Base-by-base conservation (phyloP, 441 rosid species). In the Eruca vesicaria region DNA sequence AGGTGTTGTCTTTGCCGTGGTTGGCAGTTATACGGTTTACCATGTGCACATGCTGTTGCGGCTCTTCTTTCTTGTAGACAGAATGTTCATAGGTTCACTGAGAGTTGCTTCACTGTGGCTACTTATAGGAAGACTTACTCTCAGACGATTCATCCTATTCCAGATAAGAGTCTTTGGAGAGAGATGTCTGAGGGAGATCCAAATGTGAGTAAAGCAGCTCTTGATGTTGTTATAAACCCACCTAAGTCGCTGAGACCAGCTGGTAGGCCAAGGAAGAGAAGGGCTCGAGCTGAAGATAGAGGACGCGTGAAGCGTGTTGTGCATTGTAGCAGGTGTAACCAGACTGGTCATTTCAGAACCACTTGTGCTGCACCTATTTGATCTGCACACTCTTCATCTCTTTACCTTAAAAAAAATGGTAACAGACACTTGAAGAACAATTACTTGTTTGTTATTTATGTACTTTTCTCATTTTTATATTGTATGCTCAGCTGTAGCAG, bases 241-340 rank as follows among this genome's bases (percentile, higher is more conserved):
- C 98, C 99, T 16, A 95, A 95, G 78, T 92, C 97, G 41, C 86
- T 91, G 71, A 84, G 96, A 67, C 97, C 99, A 1, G 94, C 99
- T 10, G 99, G 99, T 74, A 84, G 98, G 67, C 99, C 94, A 12
- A 84, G 98, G 75, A 95, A 91, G 82, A 95, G 93, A 78, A 87
- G 97, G 48, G 95, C 91, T 68, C 81, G 95, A 60, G 96, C 90
- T 28, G 99, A 95, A 78, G 97, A 93, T 36, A 87, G 95, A 16
- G 97, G 98, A 2, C 88, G 95, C 2, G 88, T 82, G 58, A 95
- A 93, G 80, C 83, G 99, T 62, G 93, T 93, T 58, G 98, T 95
- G 85, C 99, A 95, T 69, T 95, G 99, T 78, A 93, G 99, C 73
- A 90, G 95, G 19, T 95, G 99, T 85, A 93, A 95, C 77, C 99